Evolutionary conservation across 2,329 filamentous ascomycete species (phyloP), one percentile per base, ranked within the genome.

Genomic region (Colletotrichum tabaci): DNA sequence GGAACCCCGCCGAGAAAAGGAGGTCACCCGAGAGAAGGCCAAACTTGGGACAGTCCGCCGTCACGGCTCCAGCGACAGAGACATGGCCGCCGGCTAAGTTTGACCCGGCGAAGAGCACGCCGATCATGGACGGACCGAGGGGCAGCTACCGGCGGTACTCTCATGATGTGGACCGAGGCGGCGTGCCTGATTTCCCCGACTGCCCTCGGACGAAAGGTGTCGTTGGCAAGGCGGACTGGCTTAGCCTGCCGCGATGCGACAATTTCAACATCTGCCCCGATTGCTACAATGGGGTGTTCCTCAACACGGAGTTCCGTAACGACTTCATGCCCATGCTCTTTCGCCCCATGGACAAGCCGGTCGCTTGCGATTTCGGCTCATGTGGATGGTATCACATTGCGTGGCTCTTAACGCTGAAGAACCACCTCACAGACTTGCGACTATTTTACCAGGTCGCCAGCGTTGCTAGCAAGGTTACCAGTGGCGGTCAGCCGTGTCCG

Each of bases 361-460:
- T 93, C 9, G 85, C 88, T 56, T 98, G 96, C 82, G 92, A 95
- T 74, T 94, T 98, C 80, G 94, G 93, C 40, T 87, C 90, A 15
- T 87, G 86, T 0, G 89, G 92, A 0, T 98, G 95, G 94, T 92
- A 94, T 76, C 91, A 94, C 38, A 90, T 98, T 49, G 95, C 95
- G 0, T 97, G 93, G 90, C 86, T 95, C 3, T 86, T 97, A 73
- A 95, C 91, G 2, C 84, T 93, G 63, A 94, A 95, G 80, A 89
- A 94, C 74, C 83, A 89, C 15, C 85, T 89, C 21, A 85, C 87
- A 3, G 90, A 94, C 74, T 83, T 96, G 50, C 88, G 89, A 15
- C 82, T 97, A 6, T 86, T 98, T 40, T 89, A 92, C 70, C 87
- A 89, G 47, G 86, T 98, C 44, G 91, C 92, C 6, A 87, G 88